phyloP scores from a whole-genome alignment of 1,284 basidiomycete genomes.

The Crepidotus sp. region DNA sequence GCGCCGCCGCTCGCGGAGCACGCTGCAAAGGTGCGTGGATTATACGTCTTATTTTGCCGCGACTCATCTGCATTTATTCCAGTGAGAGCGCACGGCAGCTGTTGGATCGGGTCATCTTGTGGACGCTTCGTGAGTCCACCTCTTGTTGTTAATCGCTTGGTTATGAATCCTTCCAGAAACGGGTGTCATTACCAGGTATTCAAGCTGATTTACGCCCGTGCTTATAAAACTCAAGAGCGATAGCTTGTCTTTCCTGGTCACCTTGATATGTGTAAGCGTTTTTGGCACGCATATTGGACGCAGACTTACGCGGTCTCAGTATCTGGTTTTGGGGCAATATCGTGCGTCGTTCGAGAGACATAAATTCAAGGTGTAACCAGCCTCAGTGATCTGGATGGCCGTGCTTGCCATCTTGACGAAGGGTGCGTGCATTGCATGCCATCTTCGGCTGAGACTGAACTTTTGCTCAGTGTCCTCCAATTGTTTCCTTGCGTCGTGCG shows the following conservation, averaged over 20 bases:
- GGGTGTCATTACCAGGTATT: conserved; percentile 17
- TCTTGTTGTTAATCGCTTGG: background rate
- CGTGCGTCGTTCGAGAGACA: conserved; percentile 1
- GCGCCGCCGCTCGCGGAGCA: conserved; percentile 6
- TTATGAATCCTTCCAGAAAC: conserved; percentile 10
- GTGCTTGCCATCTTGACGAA: conserved; percentile 16
- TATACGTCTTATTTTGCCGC: background rate
- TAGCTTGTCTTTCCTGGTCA: conserved; percentile 15
- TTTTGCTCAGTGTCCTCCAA: conserved; percentile 14
- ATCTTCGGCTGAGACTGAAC: background rate
- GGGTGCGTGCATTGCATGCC: background rate
- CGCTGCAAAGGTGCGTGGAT: conserved; percentile 13
- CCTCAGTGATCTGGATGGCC: conserved; percentile 16
- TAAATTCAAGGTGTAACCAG: background rate
- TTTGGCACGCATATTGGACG: background rate
- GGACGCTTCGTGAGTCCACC: conserved; percentile 15
- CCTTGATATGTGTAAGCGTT: conserved; percentile 13
- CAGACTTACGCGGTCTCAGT: conserved; percentile 7
- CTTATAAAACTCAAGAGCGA: background rate
- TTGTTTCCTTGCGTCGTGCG: conserved; percentile 18
- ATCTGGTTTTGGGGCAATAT: conserved; percentile 15
- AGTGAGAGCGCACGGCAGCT: conserved; percentile 16
- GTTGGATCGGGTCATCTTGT: conserved; percentile 17
- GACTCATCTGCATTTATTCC: background rate
- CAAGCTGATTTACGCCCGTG: background rate